phyloP scores from a whole-genome alignment of 805 yeast genomes.

The Pichia pseudocactophila region DNA sequence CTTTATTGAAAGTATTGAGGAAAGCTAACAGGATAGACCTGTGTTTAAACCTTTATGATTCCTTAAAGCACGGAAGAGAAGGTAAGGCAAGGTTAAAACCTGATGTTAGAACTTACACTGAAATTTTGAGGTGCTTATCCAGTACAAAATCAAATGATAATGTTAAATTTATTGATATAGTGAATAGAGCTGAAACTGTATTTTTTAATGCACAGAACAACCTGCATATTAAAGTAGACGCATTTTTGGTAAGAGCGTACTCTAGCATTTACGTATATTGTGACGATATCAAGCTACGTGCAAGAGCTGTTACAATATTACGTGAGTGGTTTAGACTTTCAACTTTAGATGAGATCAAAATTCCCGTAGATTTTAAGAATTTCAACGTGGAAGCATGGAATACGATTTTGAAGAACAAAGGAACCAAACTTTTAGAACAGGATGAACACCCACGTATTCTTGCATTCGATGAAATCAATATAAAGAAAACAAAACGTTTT shows the following conservation, averaged over 20 bases:
- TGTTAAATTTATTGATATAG: constrained; percentile 12
- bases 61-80: constrained; percentile 12
- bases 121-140: constrained; percentile 19
- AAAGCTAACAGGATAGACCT: constrained; percentile 31
- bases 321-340: constrained; percentile 24
- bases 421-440: not conserved
- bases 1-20: constrained; percentile 37
- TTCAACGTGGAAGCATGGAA: constrained; percentile 4
- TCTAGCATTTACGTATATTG: constrained; percentile 20
- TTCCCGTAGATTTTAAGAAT: constrained; percentile 6
- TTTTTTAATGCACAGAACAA: constrained; percentile 18
- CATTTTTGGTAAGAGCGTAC: constrained; percentile 18
- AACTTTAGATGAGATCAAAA: constrained; percentile 14
- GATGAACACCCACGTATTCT: constrained; percentile 2
- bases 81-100: constrained; percentile 21
- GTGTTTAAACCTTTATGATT: constrained; percentile 33
- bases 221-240: constrained; percentile 14
- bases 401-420: not conserved
- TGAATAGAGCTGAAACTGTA: constrained; percentile 16
- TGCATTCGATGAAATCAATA: constrained; percentile 15
- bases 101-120: constrained; percentile 29
- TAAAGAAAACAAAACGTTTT: constrained; percentile 16
- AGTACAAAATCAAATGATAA: constrained; percentile 5
- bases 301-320: constrained; percentile 20
- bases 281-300: constrained; percentile 20